phyloP scores from a whole-genome alignment of 306 rosid species.

The Corylus heterophylla region DNA sequence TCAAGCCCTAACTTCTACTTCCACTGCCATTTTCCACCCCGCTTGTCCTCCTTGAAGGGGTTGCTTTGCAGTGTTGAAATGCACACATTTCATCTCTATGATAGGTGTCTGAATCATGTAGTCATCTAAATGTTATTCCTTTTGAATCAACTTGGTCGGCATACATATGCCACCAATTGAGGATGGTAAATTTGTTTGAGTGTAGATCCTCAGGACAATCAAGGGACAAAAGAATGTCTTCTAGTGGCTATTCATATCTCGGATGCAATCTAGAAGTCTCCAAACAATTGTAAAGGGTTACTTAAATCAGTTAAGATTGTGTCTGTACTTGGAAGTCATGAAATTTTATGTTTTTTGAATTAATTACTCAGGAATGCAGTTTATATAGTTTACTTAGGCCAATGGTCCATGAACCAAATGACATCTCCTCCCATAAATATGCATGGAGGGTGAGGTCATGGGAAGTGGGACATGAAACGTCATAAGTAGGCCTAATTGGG shows the following conservation, averaged over 20 bases:
- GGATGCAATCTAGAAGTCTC: neutral
- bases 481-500: neutral
- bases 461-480: neutral
- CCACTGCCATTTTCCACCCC: neutral
- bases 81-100: neutral
- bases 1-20: neutral
- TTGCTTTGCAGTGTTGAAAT: neutral
- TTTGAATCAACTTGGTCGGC: neutral
- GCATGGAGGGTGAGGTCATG: neutral
- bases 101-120: neutral
- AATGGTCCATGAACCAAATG: neutral
- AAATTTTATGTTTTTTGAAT: neutral
- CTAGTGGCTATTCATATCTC: neutral
- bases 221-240: neutral
- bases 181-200: neutral
- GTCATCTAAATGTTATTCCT: neutral
- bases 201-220: neutral
- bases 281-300: neutral
- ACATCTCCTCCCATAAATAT: no score
- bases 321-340: neutral
- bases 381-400: neutral
- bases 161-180: neutral
- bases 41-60: neutral
- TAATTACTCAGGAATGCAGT: no score
- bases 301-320: neutral